These are phyloP conservation scores for Aspergillus funiculosus DNA, from an alignment of 495 filamentous ascomycete species.

Conservation along the genomic window DNA sequence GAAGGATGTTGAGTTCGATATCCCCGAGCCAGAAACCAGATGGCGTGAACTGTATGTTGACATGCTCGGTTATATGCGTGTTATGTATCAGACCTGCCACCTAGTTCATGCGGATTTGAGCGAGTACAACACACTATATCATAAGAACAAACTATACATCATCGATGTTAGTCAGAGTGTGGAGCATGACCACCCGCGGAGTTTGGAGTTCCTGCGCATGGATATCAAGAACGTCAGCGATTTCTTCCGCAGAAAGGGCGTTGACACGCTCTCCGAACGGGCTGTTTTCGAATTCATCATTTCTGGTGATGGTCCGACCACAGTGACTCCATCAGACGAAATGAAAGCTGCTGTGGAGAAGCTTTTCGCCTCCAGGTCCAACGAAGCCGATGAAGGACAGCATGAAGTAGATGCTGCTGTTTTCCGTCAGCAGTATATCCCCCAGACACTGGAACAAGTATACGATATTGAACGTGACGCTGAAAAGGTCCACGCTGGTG, in stretches of 20 bases:
- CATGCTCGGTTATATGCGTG: slow-evolving; percentile 80
- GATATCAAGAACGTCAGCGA: slow-evolving; percentile 94
- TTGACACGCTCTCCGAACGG: slow-evolving; percentile 69
- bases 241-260: slow-evolving; percentile 81
- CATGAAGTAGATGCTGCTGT: slow-evolving; percentile 79
- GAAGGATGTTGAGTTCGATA: slow-evolving; percentile 61
- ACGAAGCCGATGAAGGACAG: slow-evolving; percentile 33
- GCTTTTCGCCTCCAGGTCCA: slow-evolving; percentile 38
- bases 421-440: slow-evolving; percentile 92
- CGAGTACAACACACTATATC: slow-evolving; percentile 94
- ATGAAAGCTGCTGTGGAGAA: slow-evolving; percentile 48
- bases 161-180: slow-evolving; percentile 98
- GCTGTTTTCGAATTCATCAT: slow-evolving; percentile 76
- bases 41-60: slow-evolving; percentile 78
- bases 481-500: slow-evolving; percentile 64
- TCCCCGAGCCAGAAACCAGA: slow-evolving; percentile 49
- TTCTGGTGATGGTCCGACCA: slow-evolving; percentile 46
- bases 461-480: slow-evolving; percentile 93
- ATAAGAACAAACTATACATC: slow-evolving; percentile 75
- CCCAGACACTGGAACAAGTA: slow-evolving; percentile 87
- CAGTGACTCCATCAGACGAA: slow-evolving; percentile 27
- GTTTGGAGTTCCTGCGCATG: slow-evolving; percentile 89
- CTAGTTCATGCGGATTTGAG: slow-evolving; percentile 94
- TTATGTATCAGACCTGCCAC: slow-evolving; percentile 81
- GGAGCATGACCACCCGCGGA: slow-evolving; percentile 90